phyloP scores from a whole-genome alignment of 1,284 basidiomycete species.

The Rhodotorula sp. region DNA sequence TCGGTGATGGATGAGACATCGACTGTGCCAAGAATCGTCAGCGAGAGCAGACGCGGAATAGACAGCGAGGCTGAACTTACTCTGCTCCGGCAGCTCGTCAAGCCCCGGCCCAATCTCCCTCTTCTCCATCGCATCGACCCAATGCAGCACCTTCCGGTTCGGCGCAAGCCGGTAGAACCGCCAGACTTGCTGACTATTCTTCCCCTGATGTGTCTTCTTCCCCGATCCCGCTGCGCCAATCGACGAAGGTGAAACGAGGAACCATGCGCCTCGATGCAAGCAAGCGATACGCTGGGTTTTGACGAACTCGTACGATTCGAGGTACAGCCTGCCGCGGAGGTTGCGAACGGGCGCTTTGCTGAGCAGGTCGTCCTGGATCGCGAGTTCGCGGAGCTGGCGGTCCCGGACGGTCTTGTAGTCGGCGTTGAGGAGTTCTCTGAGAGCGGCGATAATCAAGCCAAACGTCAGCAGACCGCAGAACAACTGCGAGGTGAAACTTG shows the following conservation, averaged over 20 bases:
- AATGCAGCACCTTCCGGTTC: slow-evolving; percentile 74
- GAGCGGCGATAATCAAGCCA: slow-evolving; percentile 45
- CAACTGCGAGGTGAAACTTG: too few species aligned
- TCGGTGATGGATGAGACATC: slow-evolving; percentile 67
- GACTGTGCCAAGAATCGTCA: slow-evolving; percentile 49
- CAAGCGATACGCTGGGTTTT: slow-evolving; percentile 86
- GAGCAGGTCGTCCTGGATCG: slow-evolving; percentile 83
- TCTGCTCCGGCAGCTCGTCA: slow-evolving; percentile 80
- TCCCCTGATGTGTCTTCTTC: not conserved
- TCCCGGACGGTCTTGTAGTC: slow-evolving; percentile 86
- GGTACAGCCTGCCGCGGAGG: slow-evolving; percentile 79
- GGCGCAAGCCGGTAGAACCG: slow-evolving; percentile 51
- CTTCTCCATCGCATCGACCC: slow-evolving; percentile 72
- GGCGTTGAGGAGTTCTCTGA: slow-evolving; percentile 73
- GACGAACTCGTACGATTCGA: slow-evolving; percentile 90
- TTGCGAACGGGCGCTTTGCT: slow-evolving; percentile 80
- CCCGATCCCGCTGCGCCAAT: slow-evolving; percentile 50
- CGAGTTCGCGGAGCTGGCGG: slow-evolving; percentile 89
- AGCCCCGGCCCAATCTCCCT: slow-evolving; percentile 73
- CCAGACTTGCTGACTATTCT: slow-evolving; percentile 37
- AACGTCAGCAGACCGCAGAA: not conserved
- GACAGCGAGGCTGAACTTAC: slow-evolving; percentile 45
- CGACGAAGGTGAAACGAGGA: slow-evolving; percentile 61
- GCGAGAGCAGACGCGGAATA: not conserved
- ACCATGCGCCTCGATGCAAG: slow-evolving; percentile 86